Evolutionary conservation across 108 stramenopile species (phyloP).

Genomic region (Pseudonitzschia multiseries): DNA sequence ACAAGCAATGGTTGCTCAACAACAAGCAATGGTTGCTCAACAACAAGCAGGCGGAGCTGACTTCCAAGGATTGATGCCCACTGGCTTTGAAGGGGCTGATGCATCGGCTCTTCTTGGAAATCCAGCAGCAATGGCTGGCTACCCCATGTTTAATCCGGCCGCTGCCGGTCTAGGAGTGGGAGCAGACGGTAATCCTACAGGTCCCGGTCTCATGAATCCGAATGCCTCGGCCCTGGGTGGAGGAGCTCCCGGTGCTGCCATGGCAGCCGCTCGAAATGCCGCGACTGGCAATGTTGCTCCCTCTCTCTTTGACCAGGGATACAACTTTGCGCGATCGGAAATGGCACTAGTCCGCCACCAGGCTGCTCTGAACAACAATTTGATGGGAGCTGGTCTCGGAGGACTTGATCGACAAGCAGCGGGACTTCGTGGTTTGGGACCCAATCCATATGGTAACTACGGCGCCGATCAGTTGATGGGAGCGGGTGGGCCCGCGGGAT

Average conservation of each 20-base stretch:
- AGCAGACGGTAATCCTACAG: background rate
- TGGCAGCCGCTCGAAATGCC: background rate
- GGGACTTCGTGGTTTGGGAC: background rate
- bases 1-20: background rate
- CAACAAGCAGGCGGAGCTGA: background rate
- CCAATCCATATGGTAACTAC: constrained; percentile 3
- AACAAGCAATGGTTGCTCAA: background rate
- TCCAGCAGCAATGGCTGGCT: constrained; percentile 3
- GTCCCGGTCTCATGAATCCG: background rate
- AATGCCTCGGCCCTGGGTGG: background rate
- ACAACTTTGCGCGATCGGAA: constrained; percentile 5
- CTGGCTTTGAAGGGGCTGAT: constrained; percentile 2
- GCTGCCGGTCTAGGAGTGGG: background rate
- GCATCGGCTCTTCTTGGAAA: constrained; percentile 1
- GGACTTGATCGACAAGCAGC: background rate
- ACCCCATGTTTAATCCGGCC: background rate
- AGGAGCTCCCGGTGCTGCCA: background rate
- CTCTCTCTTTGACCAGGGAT: constrained; percentile 2
- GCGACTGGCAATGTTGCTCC: background rate
- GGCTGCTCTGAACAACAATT: constrained; percentile 6
- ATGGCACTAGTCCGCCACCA: constrained; percentile 4
- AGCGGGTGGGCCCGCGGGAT: background rate
- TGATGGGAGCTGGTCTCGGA: background rate
- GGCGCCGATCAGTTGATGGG: constrained; percentile 2
- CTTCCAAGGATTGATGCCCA: constrained; percentile 10